Conservation (phyloP, 225 moss, liverwort and hornwort genomes). For the Pseudisothecium myosuroides region DNA sequence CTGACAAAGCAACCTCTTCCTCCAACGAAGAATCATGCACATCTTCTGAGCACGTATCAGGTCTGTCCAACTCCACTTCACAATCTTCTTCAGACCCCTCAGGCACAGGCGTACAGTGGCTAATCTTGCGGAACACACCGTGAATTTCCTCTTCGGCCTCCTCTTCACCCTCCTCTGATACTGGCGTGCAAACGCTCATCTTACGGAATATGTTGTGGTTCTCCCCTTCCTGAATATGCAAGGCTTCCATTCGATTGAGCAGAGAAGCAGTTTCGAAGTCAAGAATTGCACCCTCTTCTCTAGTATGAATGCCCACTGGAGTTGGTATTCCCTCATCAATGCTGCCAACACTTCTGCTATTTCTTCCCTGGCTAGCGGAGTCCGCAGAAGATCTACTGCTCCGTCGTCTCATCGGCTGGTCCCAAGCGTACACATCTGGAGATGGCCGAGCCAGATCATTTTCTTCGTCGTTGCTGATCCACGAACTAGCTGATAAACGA, state of each 20-base stretch:
- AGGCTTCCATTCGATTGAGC: conserved; percentile 28
- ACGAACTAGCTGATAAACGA: conserved; percentile 27
- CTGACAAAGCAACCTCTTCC: conserved; percentile 22
- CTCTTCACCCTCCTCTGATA: conserved; percentile 33
- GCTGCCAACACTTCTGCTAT: conserved; percentile 19
- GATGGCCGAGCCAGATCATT: conserved; percentile 8
- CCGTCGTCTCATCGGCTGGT: conserved; percentile 16
- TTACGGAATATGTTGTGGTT: neutral
- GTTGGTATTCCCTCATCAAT: conserved; percentile 17
- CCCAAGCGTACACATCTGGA: conserved; percentile 28
- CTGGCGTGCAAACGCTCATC: conserved; percentile 23
- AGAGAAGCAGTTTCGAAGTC: conserved; percentile 24
- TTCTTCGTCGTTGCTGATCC: conserved; percentile 22
- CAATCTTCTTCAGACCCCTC: conserved; percentile 28
- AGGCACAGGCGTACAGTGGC: conserved; percentile 35
- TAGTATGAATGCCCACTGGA: conserved; percentile 2
- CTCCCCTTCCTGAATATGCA: conserved; percentile 38
- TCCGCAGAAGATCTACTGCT: conserved; percentile 31
- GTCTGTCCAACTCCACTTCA: conserved; percentile 11
- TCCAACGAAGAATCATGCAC: neutral
- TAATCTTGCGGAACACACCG: conserved; percentile 16
- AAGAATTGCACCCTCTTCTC: neutral
- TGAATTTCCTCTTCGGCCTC: conserved; percentile 6
- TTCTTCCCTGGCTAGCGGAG: conserved; percentile 15
- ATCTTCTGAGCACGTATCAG: neutral